Base-by-base conservation (phyloP, 495 filamentous ascomycete genomes). In the Neurospora sp. region DNA sequence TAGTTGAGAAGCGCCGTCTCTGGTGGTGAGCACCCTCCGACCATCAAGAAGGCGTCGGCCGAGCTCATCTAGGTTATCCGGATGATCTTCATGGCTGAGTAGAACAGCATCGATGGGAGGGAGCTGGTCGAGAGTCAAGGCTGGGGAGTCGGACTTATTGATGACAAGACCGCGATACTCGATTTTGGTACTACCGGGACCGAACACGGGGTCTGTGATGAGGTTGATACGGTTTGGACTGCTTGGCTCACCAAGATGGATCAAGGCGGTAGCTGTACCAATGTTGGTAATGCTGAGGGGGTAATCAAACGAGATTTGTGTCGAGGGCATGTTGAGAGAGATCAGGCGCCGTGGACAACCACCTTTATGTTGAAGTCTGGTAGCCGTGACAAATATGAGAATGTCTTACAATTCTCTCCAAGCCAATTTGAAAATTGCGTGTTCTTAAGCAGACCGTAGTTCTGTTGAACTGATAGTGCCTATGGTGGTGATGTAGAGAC, bases 141-240 rank as follows among this genome's bases (percentile, higher is more conserved):
- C 84, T 0, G 86, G 83, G 24, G 69, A 72, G 31, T 83, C 77
- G 15, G 78, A 73, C 11, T 81, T 83, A 28, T 87, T 79, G 0
- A 77, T 45, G 15, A 73, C 40, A 7, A 75, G 70, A 31, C 80
- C 81, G 4, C 78, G 15, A 66, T 66, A 66, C 37, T 82, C 79
- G 78, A 79, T 87, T 36, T 74, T 39, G 3, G 84, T 83, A 9
- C 81, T 83, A 31, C 81, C 81, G 0, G 84, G 81, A 0, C 83
- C 85, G 78, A 89, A 89, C 73, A 87, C 82, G 4, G 87, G 87
- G 73, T 89, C 86, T 0, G 87, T 88, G 2, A 89, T 78, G 72
- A 88, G 77, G 37, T 82, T 86, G 74, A 86, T 74, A 38, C 79
- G 81, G 71, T 85, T 66, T 17, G 54, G 15, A 15, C 54, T 66